phyloP scores from a whole-genome alignment of 441 rosid species.

The Geranium incanum region DNA sequence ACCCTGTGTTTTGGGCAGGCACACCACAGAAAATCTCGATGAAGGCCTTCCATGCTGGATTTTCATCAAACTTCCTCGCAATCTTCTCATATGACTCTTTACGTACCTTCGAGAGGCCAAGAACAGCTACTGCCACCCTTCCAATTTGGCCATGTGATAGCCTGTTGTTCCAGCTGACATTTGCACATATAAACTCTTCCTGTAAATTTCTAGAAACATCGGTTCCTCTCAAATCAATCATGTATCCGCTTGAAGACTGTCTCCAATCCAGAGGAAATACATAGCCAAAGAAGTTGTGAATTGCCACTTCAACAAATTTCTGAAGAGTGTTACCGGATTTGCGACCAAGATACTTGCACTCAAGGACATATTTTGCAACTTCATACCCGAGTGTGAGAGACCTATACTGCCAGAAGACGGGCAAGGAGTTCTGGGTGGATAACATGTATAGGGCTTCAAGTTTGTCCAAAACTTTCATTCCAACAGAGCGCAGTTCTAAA shows the following conservation, averaged over 20 bases:
- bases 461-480: constrained; percentile 29
- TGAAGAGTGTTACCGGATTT: constrained; percentile 1
- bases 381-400: constrained; percentile 22
- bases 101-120: constrained; percentile 28
- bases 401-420: constrained; percentile 26
- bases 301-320: constrained; percentile 19
- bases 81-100: constrained; percentile 17
- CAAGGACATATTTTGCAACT: constrained; percentile 30
- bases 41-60: constrained; percentile 26
- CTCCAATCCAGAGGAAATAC: constrained; percentile 35
- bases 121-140: constrained; percentile 27
- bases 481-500: constrained; percentile 34
- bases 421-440: constrained; percentile 11
- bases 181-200: constrained; percentile 18
- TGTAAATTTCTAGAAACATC: constrained; percentile 21
- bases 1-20: not conserved
- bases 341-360: constrained; percentile 15
- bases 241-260: constrained; percentile 24
- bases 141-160: constrained; percentile 37
- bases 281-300: constrained; percentile 18
- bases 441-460: constrained; percentile 24
- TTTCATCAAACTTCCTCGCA: constrained; percentile 12
- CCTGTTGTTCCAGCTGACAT: constrained; percentile 9
- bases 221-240: constrained; percentile 31
- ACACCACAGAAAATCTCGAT: constrained; percentile 15